phyloP scores from a whole-genome alignment of 768 basidiomycete genomes.

The Xanthoconium stramineum region DNA sequence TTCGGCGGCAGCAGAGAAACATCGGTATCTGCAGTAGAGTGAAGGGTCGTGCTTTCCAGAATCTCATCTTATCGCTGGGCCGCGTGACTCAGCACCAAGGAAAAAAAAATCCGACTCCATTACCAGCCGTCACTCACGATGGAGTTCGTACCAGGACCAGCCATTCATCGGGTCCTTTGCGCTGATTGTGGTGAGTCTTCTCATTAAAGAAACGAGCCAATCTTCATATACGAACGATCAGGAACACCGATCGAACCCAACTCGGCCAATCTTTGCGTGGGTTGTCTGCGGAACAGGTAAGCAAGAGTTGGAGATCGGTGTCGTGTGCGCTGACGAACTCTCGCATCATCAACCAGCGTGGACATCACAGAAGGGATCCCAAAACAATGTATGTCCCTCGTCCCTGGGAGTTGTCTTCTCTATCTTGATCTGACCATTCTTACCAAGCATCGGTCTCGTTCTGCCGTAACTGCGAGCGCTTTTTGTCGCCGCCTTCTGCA shows the following conservation, averaged over 20 bases:
- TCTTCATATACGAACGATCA: constrained; percentile 27
- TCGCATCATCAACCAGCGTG: constrained; percentile 45
- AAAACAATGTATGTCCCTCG: constrained; percentile 65
- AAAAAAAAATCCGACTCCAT: too few relatives aligned
- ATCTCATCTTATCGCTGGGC: too few relatives aligned
- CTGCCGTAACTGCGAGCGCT: constrained; percentile 95
- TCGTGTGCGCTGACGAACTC: neutral
- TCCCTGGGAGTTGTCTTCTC: neutral
- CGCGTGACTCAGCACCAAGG: too few relatives aligned
- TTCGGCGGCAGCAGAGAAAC: too few relatives aligned
- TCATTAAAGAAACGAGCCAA: neutral
- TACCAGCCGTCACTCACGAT: constrained; percentile 36
- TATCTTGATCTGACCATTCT: neutral
- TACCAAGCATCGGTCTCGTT: constrained; percentile 79
- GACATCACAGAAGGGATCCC: constrained; percentile 99
- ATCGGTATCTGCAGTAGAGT: too few relatives aligned
- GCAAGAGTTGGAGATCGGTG: constrained; percentile 23
- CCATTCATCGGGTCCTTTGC: constrained; percentile 80
- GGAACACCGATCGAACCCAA: constrained; percentile 88
- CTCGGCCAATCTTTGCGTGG: constrained; percentile 88
- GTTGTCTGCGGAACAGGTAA: constrained; percentile 83
- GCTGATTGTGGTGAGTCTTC: constrained; percentile 74
- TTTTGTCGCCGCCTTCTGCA: constrained; percentile 81
- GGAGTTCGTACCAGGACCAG: constrained; percentile 75
- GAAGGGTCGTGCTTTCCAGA: too few relatives aligned